These are phyloP conservation scores for Hyphopichia buzzinii DNA, from an alignment of 1,139 yeast genomes.

Conservation along the genomic window DNA sequence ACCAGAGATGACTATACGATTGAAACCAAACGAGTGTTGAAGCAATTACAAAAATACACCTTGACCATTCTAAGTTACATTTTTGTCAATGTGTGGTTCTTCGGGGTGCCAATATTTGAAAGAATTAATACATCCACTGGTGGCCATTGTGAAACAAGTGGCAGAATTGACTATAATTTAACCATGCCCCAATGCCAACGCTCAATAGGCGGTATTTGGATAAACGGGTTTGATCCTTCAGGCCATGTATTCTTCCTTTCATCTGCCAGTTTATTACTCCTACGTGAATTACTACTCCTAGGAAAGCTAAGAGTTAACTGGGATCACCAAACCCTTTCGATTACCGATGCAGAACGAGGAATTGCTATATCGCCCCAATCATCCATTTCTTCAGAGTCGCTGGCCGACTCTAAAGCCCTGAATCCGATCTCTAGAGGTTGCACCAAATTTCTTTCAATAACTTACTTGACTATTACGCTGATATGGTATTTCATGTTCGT, in stretches of 20 bases:
- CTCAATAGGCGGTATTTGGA: conserved; percentile 40
- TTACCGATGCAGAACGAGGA: conserved; percentile 6
- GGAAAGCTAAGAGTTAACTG: conserved; percentile 5
- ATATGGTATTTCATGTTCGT: conserved; percentile 47
- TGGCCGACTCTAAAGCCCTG: background rate
- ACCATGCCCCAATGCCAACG: conserved; percentile 6
- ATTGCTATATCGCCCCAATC: background rate
- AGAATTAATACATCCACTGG: conserved; percentile 39
- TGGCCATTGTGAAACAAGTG: conserved; percentile 32
- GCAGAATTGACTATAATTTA: conserved; percentile 7
- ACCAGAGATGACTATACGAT: background rate
- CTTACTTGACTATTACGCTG: conserved; percentile 10
- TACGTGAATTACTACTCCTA: conserved; percentile 14
- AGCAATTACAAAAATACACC: conserved; percentile 10
- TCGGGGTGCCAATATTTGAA: conserved; percentile 47
- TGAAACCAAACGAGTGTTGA: background rate
- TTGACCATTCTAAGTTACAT: conserved; percentile 16
- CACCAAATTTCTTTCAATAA: conserved; percentile 2
- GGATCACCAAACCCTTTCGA: conserved; percentile 4
- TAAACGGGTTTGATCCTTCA: conserved; percentile 59
- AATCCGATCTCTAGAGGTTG: background rate
- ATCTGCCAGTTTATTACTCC: conserved; percentile 45
- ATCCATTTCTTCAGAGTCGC: background rate
- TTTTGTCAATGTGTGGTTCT: conserved; percentile 38
- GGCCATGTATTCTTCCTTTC: conserved; percentile 60